Evolutionary conservation across 2,329 filamentous ascomycete genomes (phyloP).

Genomic region (Tolypocladium paradoxum): DNA sequence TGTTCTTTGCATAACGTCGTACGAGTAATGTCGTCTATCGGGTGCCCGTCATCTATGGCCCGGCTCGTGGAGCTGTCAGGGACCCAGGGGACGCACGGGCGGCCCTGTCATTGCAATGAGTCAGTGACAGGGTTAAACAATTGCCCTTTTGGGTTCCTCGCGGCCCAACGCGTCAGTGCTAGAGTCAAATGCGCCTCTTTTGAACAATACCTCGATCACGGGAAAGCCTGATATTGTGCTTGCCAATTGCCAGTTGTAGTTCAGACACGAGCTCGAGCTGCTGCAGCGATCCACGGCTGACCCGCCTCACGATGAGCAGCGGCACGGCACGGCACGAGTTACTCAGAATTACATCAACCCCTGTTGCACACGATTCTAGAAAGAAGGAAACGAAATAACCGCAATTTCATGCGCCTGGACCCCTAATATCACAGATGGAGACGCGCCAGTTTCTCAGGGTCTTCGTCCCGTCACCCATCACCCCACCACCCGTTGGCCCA

Average conservation of each 20-base stretch:
- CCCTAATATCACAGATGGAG: neutral
- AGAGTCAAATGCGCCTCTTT: neutral
- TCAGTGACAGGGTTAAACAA: neutral
- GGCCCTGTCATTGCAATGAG: too few species aligned
- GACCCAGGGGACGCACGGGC: too few species aligned
- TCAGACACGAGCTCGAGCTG: neutral
- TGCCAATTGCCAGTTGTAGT: neutral
- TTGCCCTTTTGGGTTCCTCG: neutral
- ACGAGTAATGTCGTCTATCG: neutral
- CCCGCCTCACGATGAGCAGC: neutral
- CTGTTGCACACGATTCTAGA: neutral
- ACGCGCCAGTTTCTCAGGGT: neutral
- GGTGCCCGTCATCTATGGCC: neutral
- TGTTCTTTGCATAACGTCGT: neutral
- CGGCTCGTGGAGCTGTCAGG: neutral
- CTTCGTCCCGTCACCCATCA: neutral
- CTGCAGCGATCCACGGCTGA: neutral
- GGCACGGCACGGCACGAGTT: neutral
- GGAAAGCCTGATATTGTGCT: neutral
- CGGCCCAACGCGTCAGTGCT: neutral
- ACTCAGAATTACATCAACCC: neutral
- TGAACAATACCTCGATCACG: neutral
- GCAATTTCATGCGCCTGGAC: neutral
- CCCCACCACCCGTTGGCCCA: constrained; percentile 13
- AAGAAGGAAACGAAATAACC: neutral